Evolutionary conservation across 352 stramenopile genomes (phyloP).

Genomic region (Phytophthora rubi): DNA sequence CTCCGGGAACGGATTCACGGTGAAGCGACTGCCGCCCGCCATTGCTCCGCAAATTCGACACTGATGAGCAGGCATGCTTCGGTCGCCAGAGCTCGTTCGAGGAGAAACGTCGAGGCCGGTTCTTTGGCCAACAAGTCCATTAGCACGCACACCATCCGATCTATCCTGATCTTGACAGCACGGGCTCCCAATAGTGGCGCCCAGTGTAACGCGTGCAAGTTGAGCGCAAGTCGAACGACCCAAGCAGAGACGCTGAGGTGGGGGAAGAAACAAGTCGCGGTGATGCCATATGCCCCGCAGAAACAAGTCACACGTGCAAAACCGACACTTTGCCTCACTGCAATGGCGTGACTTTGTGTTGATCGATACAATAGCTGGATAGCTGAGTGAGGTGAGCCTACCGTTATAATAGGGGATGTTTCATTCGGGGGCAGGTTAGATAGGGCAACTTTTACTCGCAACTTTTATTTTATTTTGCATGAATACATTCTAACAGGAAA

Average conservation of each 20-base stretch:
- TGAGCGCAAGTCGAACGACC: constrained; percentile 5
- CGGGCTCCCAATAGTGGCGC: neutral
- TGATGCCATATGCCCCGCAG: neutral
- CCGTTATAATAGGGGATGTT: no score
- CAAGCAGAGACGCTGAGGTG: neutral
- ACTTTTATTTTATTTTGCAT: no score
- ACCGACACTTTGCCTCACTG: constrained; percentile 1
- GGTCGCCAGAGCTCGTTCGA: neutral
- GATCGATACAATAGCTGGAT: neutral
- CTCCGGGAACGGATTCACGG: constrained; percentile 35
- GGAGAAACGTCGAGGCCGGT: neutral
- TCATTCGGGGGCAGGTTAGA: no score
- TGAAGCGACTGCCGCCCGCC: constrained; percentile 23
- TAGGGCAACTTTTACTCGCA: no score
- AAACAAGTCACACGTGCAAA: constrained; percentile 14
- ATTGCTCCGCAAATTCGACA: neutral
- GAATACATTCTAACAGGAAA: no score
- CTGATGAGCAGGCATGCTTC: neutral
- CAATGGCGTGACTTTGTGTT: neutral
- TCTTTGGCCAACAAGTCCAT: constrained; percentile 3
- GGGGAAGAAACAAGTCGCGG: neutral
- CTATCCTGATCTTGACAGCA: neutral
- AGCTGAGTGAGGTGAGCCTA: neutral
- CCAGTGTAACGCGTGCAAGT: neutral
- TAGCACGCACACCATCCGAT: constrained; percentile 5